A percentile compares a stretch with the other conserved stretches of the same genome.
Evolutionary conservation across 805 yeast species (phyloP).

Genomic region (Teunomyces cretensis): DNA sequence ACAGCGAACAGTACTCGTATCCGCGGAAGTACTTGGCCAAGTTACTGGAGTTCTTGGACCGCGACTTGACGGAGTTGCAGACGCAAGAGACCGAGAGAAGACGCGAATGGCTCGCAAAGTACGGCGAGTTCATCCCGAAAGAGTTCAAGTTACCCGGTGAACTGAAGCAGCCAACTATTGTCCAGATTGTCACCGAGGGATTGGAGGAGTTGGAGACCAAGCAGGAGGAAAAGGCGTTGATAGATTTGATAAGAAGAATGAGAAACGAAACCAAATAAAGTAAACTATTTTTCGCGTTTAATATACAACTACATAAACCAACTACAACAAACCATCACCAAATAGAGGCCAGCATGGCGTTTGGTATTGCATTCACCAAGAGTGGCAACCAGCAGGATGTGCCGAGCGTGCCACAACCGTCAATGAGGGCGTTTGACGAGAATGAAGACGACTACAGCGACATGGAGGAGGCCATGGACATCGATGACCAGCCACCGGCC

Average conservation of each 20-base stretch:
- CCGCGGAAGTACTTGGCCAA: constrained; percentile 34
- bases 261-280: neutral
- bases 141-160: constrained; percentile 41
- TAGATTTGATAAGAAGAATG: constrained; percentile 15
- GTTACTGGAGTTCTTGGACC: constrained; percentile 34
- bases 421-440: neutral
- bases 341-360: neutral
- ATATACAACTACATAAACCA: too few relatives aligned
- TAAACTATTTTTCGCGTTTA: too few relatives aligned
- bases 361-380: constrained; percentile 11
- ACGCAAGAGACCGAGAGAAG: constrained; percentile 35
- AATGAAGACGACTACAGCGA: constrained; percentile 12
- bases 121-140: constrained; percentile 42
- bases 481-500: neutral
- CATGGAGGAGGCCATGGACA: constrained; percentile 5
- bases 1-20: constrained; percentile 39
- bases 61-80: constrained; percentile 30
- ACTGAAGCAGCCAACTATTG: constrained; percentile 32
- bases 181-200: constrained; percentile 44
- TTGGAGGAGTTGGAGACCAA: constrained; percentile 25
- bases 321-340: too few relatives aligned
- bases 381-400: constrained; percentile 1
- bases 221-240: constrained; percentile 1
- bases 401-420: neutral
- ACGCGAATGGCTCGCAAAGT: constrained; percentile 34